Evolutionary conservation across 176 grass and related monocot species (phyloP).

Genomic region (Tuctoria greenei): DNA sequence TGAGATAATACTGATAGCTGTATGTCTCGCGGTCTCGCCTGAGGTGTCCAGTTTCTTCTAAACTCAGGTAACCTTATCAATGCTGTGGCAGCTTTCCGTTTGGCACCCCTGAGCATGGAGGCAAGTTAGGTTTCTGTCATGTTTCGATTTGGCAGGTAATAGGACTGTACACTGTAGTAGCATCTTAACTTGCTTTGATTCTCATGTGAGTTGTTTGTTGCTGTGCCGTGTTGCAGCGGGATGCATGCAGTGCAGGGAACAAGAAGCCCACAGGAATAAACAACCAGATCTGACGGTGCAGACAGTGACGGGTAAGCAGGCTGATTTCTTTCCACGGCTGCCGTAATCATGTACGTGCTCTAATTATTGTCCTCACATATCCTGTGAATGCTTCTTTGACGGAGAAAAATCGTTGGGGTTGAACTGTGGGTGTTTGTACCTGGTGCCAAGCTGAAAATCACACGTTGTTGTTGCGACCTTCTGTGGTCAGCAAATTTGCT

Average conservation of each 20-base stretch:
- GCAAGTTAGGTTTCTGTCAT: slow-evolving; percentile 40
- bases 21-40: neutral
- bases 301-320: slow-evolving; percentile 32
- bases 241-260: slow-evolving; percentile 43
- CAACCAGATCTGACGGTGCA: slow-evolving; percentile 10
- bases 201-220: slow-evolving; percentile 20
- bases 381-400: slow-evolving; percentile 23
- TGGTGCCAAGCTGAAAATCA: neutral
- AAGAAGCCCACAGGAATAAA: slow-evolving; percentile 37
- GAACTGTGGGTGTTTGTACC: neutral
- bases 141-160: slow-evolving; percentile 16
- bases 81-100: slow-evolving; percentile 18
- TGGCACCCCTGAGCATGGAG: neutral
- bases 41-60: slow-evolving; percentile 35
- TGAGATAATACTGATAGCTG: slow-evolving; percentile 17
- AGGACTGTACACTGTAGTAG: neutral
- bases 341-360: neutral
- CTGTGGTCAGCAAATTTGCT: slow-evolving; percentile 39
- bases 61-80: slow-evolving; percentile 25
- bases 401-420: slow-evolving; percentile 22
- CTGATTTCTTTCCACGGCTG: slow-evolving; percentile 4
- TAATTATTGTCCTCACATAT: neutral
- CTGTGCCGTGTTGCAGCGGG: slow-evolving; percentile 32
- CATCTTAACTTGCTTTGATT: neutral
- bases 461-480: slow-evolving; percentile 44